Conservation (phyloP, 495 filamentous ascomycete genomes). For the Penicillium crystallinum region DNA sequence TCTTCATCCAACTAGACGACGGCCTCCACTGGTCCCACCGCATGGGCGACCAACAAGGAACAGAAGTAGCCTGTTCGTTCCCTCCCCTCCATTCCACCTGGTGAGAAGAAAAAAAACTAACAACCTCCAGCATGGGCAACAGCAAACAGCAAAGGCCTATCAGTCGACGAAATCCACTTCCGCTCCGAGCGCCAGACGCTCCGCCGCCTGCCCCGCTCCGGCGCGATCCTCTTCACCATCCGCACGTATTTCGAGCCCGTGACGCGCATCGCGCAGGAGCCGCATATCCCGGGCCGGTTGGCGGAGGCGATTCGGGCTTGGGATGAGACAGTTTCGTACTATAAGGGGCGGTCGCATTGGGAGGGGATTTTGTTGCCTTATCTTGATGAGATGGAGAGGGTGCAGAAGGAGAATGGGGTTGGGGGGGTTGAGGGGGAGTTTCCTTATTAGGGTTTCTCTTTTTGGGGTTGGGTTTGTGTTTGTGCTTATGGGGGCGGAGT, state of each 20-base stretch:
- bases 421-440: constrained; percentile 2
- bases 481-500: background rate
- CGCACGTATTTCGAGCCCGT: constrained; percentile 62
- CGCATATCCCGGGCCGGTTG: constrained; percentile 56
- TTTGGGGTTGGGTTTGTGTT: background rate
- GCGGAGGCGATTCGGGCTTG: constrained; percentile 66
- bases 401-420: constrained; percentile 55
- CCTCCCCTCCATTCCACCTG: background rate
- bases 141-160: constrained; percentile 9
- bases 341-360: constrained; percentile 69
- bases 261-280: constrained; percentile 53
- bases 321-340: constrained; percentile 66
- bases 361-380: constrained; percentile 65
- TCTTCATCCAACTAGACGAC: constrained; percentile 66
- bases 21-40: constrained; percentile 57
- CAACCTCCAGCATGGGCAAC: constrained; percentile 8
- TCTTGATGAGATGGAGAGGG: constrained; percentile 60
- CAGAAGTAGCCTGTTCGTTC: constrained; percentile 54
- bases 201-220: constrained; percentile 57
- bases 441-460: background rate
- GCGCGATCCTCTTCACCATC: constrained; percentile 65
- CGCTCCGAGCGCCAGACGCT: constrained; percentile 65
- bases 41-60: constrained; percentile 60
- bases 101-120: background rate
- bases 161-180: constrained; percentile 43